These are phyloP conservation scores for Ascochyta rabiei DNA, from an alignment of 2,329 filamentous ascomycete species.

Conservation along the genomic window DNA sequence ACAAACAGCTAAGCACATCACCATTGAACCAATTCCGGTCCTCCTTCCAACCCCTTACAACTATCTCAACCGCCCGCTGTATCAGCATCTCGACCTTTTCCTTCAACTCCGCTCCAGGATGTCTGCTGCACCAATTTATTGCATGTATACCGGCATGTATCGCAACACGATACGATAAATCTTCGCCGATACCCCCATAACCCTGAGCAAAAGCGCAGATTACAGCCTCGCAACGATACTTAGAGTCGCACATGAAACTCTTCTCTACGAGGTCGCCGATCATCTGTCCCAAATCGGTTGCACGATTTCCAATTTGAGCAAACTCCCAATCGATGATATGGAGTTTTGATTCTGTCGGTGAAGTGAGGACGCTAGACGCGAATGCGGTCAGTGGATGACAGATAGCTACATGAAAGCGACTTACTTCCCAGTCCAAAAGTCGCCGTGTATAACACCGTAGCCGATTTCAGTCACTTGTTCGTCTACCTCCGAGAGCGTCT, in stretches of 20 bases:
- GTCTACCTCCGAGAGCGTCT: not conserved
- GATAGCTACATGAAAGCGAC: not conserved
- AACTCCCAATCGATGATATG: conserved; percentile 8
- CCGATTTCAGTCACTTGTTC: no score
- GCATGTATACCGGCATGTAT: conserved; percentile 1
- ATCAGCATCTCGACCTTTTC: not conserved
- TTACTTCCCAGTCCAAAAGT: conserved; percentile 6
- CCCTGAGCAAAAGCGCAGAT: not conserved
- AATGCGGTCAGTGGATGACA: no score
- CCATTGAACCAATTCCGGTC: not conserved
- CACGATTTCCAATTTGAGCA: not conserved
- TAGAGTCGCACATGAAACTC: not conserved
- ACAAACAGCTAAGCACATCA: not conserved
- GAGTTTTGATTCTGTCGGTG: not conserved
- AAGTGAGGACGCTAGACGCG: not conserved
- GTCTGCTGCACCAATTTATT: not conserved
- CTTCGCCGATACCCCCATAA: not conserved
- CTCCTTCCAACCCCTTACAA: not conserved
- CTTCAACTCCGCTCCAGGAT: not conserved
- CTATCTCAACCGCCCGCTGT: not conserved
- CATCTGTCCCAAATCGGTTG: not conserved
- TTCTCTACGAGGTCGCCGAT: conserved; percentile 3
- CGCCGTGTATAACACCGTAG: not conserved
- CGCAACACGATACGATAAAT: not conserved
- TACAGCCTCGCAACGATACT: not conserved